Percentiles rank a stretch among this genome's conserved stretches.
Conservation (phyloP, 176 grass and related monocot species). For the Neostapfia colusana region DNA sequence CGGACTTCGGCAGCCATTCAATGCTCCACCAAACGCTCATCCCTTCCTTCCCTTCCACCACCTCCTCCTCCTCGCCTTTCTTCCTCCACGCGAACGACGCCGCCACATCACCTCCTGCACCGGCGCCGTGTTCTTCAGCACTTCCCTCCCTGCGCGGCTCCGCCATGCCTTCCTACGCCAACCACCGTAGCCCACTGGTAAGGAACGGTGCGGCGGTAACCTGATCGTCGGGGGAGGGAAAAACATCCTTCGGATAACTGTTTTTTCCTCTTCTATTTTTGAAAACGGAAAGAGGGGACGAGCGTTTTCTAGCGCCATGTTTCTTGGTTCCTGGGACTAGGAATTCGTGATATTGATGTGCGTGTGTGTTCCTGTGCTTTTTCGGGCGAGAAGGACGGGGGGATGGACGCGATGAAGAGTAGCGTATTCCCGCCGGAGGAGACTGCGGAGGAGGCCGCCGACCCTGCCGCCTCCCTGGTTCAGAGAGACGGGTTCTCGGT, state of each 20-base stretch:
- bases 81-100: not conserved
- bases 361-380: not conserved
- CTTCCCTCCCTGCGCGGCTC: not conserved
- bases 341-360: slow-evolving; percentile 40
- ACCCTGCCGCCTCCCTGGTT: not conserved
- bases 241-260: not conserved
- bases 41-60: slow-evolving; percentile 37
- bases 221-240: not conserved
- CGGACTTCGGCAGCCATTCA: slow-evolving; percentile 82
- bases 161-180: slow-evolving; percentile 51
- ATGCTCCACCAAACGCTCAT: slow-evolving; percentile 90
- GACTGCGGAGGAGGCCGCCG: slow-evolving; percentile 15
- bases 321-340: slow-evolving; percentile 9
- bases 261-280: no score
- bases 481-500: slow-evolving; percentile 71
- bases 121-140: not conserved
- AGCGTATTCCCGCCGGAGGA: slow-evolving; percentile 40
- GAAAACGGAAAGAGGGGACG: not conserved
- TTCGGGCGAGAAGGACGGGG: slow-evolving; percentile 39
- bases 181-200: slow-evolving; percentile 51
- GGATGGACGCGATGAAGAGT: slow-evolving; percentile 63
- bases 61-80: not conserved
- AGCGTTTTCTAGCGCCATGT: not conserved
- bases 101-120: not conserved
- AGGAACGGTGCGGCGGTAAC: not conserved